Conservation (phyloP, 306 rosid genomes). For the Delonix regia region DNA sequence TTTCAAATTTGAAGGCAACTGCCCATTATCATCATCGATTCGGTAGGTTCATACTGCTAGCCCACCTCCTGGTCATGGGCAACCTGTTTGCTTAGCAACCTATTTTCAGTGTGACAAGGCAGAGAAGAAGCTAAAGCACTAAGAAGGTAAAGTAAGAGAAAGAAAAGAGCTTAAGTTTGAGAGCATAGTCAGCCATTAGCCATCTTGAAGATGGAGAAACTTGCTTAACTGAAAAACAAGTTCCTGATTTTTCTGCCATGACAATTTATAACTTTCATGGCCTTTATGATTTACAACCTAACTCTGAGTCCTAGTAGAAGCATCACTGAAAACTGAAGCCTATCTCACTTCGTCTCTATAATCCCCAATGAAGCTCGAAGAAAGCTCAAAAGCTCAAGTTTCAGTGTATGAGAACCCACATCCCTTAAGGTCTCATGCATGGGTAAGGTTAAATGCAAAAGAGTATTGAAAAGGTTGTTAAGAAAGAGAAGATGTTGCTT, state of each 20-base stretch:
- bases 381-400: slow-evolving; percentile 25
- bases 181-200: neutral
- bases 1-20: slow-evolving; percentile 79
- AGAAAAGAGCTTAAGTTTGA: too few relatives aligned
- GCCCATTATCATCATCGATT: slow-evolving; percentile 81
- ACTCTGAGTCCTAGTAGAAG: slow-evolving; percentile 38
- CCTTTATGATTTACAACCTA: slow-evolving; percentile 18
- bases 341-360: slow-evolving; percentile 29
- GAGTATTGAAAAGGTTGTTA: slow-evolving; percentile 24
- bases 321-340: too few relatives aligned
- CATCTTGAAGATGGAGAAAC: slow-evolving; percentile 38
- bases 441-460: slow-evolving; percentile 43
- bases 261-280: slow-evolving; percentile 34
- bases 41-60: slow-evolving; percentile 64
- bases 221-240: slow-evolving; percentile 18
- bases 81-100: slow-evolving; percentile 76
- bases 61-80: slow-evolving; percentile 61
- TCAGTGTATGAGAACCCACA: slow-evolving; percentile 41
- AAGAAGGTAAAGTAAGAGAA: too few relatives aligned
- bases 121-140: too few relatives aligned
- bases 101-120: too few relatives aligned
- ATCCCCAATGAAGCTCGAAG: slow-evolving; percentile 48
- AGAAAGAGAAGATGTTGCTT: slow-evolving; percentile 3
- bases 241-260: slow-evolving; percentile 34
- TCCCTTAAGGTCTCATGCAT: slow-evolving; percentile 60